Percentiles rank a stretch among this genome's conserved stretches.
phyloP scores from a whole-genome alignment of 2,329 filamentous ascomycete genomes.

The Phaeosphaeria sp. region DNA sequence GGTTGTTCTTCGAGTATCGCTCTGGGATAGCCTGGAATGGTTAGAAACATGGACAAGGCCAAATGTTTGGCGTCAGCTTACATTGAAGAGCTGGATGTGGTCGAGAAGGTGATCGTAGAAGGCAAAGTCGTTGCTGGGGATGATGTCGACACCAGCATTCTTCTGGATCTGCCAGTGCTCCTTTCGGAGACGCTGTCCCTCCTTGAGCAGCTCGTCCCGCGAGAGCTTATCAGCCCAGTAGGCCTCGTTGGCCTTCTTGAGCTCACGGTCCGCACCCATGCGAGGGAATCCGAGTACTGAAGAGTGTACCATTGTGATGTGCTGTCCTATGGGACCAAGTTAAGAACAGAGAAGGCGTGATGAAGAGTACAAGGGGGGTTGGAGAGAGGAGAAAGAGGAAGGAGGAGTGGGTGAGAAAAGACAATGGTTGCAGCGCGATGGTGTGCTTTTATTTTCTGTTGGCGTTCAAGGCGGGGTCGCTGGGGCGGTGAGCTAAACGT shows the following conservation, averaged over 20 bases:
- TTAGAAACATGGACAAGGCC: slow-evolving; percentile 14
- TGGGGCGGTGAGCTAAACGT: not conserved
- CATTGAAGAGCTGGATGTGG: slow-evolving; percentile 97
- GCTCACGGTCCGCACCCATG: slow-evolving; percentile 97
- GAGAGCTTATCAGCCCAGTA: slow-evolving; percentile 97
- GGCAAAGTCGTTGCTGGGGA: slow-evolving; percentile 99
- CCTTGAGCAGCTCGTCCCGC: slow-evolving; percentile 84
- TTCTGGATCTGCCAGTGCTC: slow-evolving; percentile 99
- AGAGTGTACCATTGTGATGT: slow-evolving; percentile 57
- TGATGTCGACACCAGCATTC: slow-evolving; percentile 94
- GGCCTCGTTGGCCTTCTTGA: slow-evolving; percentile 99
- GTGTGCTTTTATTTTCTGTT: slow-evolving; percentile 47
- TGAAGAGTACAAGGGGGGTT: slow-evolving; percentile 5
- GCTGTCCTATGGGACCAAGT: slow-evolving; percentile 13
- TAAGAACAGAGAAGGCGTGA: slow-evolving; percentile 9
- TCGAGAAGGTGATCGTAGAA: slow-evolving; percentile 97
- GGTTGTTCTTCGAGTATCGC: slow-evolving; percentile 88
- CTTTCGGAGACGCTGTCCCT: slow-evolving; percentile 95
- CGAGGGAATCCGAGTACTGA: slow-evolving; percentile 97
- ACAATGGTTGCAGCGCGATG: slow-evolving; percentile 29
- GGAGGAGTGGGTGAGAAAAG: slow-evolving; percentile 11
- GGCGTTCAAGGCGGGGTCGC: slow-evolving; percentile 28
- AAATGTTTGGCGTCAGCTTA: slow-evolving; percentile 57
- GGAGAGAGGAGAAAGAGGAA: slow-evolving; percentile 14
- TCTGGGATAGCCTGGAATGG: slow-evolving; percentile 79